Evolutionary conservation across 2,329 filamentous ascomycete genomes (phyloP).

Genomic region (Aspergillus sp.): DNA sequence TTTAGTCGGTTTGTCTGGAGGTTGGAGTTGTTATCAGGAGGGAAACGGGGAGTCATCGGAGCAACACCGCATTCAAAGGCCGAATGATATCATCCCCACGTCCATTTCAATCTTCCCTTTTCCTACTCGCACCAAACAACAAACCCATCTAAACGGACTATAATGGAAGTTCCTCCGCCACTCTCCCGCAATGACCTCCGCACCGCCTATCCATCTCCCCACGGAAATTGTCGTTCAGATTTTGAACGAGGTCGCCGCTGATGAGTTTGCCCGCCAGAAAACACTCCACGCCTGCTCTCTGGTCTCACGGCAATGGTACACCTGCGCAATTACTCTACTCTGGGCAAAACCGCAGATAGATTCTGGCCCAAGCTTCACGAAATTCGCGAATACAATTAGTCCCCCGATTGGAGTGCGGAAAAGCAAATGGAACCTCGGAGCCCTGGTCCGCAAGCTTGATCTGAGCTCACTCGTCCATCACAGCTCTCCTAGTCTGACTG

Average conservation of each 20-base stretch:
- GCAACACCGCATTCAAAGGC: background rate
- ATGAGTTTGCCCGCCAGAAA: conserved; percentile 41
- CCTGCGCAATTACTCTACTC: conserved; percentile 50
- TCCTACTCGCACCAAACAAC: background rate
- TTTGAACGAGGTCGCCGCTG: conserved; percentile 42
- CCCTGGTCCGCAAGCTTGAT: conserved; percentile 54
- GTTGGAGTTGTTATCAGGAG: background rate
- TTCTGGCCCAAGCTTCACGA: conserved; percentile 51
- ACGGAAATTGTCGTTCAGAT: conserved; percentile 56
- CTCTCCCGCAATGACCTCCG: conserved; percentile 21
- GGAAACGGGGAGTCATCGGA: conserved; percentile 3
- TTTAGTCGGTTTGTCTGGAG: background rate
- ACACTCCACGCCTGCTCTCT: conserved; percentile 54
- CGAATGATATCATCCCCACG: conserved; percentile 8
- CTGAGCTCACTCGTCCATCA: conserved; percentile 59
- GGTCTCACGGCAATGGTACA: conserved; percentile 58
- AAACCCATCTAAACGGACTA: background rate
- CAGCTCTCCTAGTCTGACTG: conserved; percentile 57
- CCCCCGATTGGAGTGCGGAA: conserved; percentile 48
- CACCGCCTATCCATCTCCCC: conserved; percentile 45
- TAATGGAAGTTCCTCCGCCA: conserved; percentile 8
- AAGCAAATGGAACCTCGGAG: conserved; percentile 46
- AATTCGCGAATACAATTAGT: conserved; percentile 56
- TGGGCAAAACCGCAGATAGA: conserved; percentile 54
- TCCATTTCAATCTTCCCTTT: background rate